Conservation (phyloP, 352 stramenopile genomes). For the Phytophthora aleatoria region DNA sequence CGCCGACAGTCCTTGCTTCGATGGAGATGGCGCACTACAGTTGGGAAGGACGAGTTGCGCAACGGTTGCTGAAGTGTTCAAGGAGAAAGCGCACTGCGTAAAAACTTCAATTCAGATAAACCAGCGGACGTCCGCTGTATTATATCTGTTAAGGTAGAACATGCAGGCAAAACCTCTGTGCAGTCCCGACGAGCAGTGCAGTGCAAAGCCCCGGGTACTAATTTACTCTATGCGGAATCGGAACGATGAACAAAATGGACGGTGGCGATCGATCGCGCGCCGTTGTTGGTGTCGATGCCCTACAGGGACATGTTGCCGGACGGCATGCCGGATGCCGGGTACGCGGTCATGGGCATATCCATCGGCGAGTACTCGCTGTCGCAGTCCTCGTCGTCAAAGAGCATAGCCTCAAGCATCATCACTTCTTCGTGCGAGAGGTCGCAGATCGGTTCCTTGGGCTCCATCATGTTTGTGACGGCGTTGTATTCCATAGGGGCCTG, state of each 20-base stretch:
- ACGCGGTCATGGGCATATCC: constrained; percentile 19
- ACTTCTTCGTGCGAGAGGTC: constrained; percentile 48
- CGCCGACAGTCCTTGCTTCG: too few species aligned
- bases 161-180: constrained; percentile 29
- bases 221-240: constrained; percentile 46
- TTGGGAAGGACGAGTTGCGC: not conserved
- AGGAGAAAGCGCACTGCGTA: too few species aligned
- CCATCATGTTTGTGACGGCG: constrained; percentile 32
- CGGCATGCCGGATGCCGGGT: constrained; percentile 18
- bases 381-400: constrained; percentile 46
- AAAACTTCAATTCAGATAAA: not conserved
- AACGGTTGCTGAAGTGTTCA: too few species aligned
- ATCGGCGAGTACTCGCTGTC: constrained; percentile 27
- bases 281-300: constrained; percentile 1
- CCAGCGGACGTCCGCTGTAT: constrained; percentile 16
- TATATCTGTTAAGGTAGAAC: constrained; percentile 29
- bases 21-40: too few species aligned
- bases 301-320: constrained; percentile 40
- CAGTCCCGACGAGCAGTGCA: constrained; percentile 5
- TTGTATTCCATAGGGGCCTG: constrained; percentile 44
- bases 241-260: constrained; percentile 32
- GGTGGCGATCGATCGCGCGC: constrained; percentile 2
- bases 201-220: constrained; percentile 21
- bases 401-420: constrained; percentile 49
- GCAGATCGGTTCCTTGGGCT: constrained; percentile 45